Evolutionary conservation across 257 asterid genomes (phyloP), one percentile per base, ranked within the genome.

Genomic region (Handroanthus guayacan): DNA sequence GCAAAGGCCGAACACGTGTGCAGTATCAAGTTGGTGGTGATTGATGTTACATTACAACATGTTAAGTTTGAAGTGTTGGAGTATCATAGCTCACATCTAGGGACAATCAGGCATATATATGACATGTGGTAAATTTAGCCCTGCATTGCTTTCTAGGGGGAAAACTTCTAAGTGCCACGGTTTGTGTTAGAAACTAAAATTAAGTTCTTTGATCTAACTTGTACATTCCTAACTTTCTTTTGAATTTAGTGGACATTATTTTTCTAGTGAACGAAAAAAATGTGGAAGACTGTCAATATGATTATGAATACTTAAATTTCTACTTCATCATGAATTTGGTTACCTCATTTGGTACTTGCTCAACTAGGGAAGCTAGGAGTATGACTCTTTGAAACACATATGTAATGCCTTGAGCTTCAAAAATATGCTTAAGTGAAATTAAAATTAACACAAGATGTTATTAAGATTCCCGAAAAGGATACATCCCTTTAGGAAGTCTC

Each of bases 201-300:
- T 57, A 44, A 44, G 17, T 16, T 12, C 37, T 67, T 36, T 37
- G 20, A 31, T 55, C 9, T 71, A 25, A 56, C 5, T 1, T 47
- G 12, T 57, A 8, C 8, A 14, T 13, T 16, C n/a, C 13, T 4
- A 4, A 13, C 34, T 64, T 20, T n/a, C 18, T 25, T 8, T 48
- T 45, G 41, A 76, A 36, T 56, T 10, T 0, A n/a, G 12, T 77
- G 38, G 38, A 68, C 69, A 58, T 77, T 56, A 36, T 7, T 36
- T 39, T 56, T 51, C 16, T 31, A 14, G 36, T 25, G 58, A 57
- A 37, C 43, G 51, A 31, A 67, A 75, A 38, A 41, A 17, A 16
- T 66, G 43, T 17, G 55, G 50, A 57, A 69, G 50, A 72, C 65
- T 60, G 14, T 58, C 48, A 41, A 61, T 69, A 63, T 78, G 54